Percentiles rank a stretch among this genome's conserved stretches.
phyloP scores from a whole-genome alignment of 495 filamentous ascomycete species.

The Penicillium roqueforti region DNA sequence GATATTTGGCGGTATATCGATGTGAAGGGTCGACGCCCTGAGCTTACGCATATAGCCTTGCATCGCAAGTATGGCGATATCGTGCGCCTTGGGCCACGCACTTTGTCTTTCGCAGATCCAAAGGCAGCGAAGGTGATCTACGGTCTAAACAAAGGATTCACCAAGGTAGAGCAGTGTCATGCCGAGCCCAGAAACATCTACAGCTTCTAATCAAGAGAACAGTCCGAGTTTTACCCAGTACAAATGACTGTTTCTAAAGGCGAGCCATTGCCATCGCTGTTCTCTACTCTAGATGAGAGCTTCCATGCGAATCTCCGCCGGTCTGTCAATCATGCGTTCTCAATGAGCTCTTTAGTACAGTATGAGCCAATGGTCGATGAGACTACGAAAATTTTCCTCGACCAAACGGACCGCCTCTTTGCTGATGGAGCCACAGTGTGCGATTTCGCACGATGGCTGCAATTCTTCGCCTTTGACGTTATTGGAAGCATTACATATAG shows the following conservation, averaged over 20 bases:
- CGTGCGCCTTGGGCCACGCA: constrained; percentile 65
- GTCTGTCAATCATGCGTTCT: constrained; percentile 68
- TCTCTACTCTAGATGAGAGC: constrained; percentile 68
- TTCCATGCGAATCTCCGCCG: constrained; percentile 69
- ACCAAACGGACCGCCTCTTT: constrained; percentile 60
- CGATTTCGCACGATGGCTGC: constrained; percentile 68
- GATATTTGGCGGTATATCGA: constrained; percentile 67
- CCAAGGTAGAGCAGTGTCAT: constrained; percentile 57
- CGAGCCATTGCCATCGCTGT: constrained; percentile 64
- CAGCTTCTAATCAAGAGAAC: neutral
- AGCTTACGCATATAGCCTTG: constrained; percentile 60
- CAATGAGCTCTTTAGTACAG: constrained; percentile 65
- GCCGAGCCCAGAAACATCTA: neutral
- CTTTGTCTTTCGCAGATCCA: constrained; percentile 63
- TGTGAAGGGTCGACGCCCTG: constrained; percentile 56
- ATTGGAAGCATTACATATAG: constrained; percentile 62
- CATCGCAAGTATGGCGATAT: constrained; percentile 70
- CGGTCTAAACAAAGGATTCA: constrained; percentile 76
- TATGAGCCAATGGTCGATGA: constrained; percentile 65
- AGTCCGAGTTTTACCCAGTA: constrained; percentile 71
- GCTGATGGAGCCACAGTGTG: constrained; percentile 44
- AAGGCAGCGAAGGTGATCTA: constrained; percentile 70
- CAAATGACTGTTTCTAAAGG: constrained; percentile 63
- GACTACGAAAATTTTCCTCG: constrained; percentile 16
- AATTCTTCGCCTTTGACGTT: constrained; percentile 78